These are phyloP conservation scores for Podila minutissima DNA, from an alignment of 192 early-diverging fungal species.

Conservation along the genomic window DNA sequence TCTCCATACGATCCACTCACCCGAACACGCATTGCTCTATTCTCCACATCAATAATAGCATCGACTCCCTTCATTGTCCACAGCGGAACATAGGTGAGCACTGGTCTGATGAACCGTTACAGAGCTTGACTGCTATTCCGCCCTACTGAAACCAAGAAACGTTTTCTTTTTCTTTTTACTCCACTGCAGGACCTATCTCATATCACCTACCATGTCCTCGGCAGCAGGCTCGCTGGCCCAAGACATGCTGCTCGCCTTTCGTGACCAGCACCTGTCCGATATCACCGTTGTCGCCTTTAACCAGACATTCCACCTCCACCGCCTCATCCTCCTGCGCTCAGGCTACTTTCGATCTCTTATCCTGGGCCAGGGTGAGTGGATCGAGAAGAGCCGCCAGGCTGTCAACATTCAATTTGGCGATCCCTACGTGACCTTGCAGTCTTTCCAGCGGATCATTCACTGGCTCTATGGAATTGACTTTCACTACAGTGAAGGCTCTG, in stretches of 20 bases:
- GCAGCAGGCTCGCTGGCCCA: conserved; percentile 45
- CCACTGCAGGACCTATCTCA: too few relatives aligned
- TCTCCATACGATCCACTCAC: too few relatives aligned
- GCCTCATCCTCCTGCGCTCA: conserved; percentile 43
- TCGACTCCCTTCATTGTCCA: too few relatives aligned
- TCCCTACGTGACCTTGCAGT: conserved; percentile 32
- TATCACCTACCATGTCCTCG: conserved; percentile 7
- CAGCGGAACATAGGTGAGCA: too few relatives aligned
- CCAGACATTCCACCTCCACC: conserved; percentile 45
- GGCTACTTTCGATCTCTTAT: conserved; percentile 45
- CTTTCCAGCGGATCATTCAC: conserved; percentile 49
- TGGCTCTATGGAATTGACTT: conserved; percentile 53
- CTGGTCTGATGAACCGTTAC: too few relatives aligned
- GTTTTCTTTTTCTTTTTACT: not conserved
- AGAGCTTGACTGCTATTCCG: too few relatives aligned
- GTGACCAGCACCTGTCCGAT: conserved; percentile 48
- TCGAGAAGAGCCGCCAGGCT: conserved; percentile 40
- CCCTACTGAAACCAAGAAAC: too few relatives aligned
- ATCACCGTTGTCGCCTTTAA: conserved; percentile 40
- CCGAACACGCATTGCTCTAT: too few relatives aligned
- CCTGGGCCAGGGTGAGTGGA: conserved; percentile 49
- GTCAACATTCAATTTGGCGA: conserved; percentile 40
- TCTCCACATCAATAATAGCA: too few relatives aligned
- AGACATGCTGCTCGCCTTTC: conserved; percentile 48
- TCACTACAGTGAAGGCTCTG: conserved; percentile 36